Conservation (phyloP, 2,329 filamentous ascomycete species). For the Achaetomium macrosporum region DNA sequence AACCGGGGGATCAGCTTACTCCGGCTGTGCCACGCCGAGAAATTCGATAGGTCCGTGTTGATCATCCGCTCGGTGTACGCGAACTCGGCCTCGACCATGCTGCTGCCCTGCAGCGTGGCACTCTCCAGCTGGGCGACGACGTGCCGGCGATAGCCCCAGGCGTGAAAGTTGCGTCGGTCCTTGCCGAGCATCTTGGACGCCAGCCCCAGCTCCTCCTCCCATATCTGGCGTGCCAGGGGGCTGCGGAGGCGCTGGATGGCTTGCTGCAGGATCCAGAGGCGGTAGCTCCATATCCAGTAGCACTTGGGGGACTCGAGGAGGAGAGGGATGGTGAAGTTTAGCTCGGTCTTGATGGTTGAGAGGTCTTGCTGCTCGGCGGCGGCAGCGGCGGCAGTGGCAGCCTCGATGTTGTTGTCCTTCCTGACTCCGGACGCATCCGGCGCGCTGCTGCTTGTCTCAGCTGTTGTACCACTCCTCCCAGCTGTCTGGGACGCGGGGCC, state of each 20-base stretch:
- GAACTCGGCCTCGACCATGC: constrained; percentile 75
- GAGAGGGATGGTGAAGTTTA: constrained; percentile 77
- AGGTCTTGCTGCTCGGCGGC: constrained; percentile 28
- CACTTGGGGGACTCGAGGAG: constrained; percentile 87
- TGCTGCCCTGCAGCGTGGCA: constrained; percentile 43
- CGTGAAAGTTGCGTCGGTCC: constrained; percentile 91
- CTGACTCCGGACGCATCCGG: background rate
- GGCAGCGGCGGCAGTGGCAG: constrained; percentile 13
- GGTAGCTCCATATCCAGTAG: constrained; percentile 99
- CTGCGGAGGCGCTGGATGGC: constrained; percentile 58
- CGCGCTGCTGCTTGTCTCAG: constrained; percentile 25
- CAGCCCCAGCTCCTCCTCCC: constrained; percentile 77
- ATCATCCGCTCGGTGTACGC: constrained; percentile 90
- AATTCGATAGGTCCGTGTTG: constrained; percentile 78
- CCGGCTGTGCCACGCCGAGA: constrained; percentile 93
- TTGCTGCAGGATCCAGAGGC: constrained; percentile 74
- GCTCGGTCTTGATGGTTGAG: constrained; percentile 62
- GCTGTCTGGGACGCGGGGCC: constrained; percentile 40
- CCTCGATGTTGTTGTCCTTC: background rate
- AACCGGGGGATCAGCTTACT: constrained; percentile 75
- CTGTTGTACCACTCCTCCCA: constrained; percentile 53
- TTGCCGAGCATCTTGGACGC: constrained; percentile 81
- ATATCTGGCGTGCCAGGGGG: constrained; percentile 57
- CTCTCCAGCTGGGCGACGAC: constrained; percentile 73
- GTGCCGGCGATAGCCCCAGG: constrained; percentile 83